Evolutionary conservation across 2,329 filamentous ascomycete species (phyloP), one percentile per base, ranked within the genome.

Genomic region (Blastomyces silverae): DNA sequence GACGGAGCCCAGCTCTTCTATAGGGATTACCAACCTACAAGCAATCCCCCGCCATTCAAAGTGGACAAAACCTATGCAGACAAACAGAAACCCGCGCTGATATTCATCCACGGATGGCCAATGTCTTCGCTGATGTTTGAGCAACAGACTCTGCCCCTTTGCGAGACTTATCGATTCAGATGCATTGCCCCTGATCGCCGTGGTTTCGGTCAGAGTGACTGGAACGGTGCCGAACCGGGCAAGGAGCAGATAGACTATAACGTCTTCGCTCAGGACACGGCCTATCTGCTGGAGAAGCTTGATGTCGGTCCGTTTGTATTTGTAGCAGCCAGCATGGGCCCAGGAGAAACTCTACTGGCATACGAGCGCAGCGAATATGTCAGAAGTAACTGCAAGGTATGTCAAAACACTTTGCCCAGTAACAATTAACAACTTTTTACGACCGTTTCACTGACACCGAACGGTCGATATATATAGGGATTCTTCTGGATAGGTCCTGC

Each of bases 61-160:
- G 34, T 62, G 44, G 56, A 59, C 34, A 61, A 68, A 42, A 25
- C 59, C 48, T 46, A 69, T 39, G 53, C 39, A 37, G 39, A 37
- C n/a, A 65, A 66, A 48, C 50, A 61, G 17, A 63, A 67, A 20
- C 69, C 67, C 4, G 61, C 68, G 15, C 64, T 73, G 4, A 68
- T 73, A 50, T 73, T 73, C 66, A 70, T 73, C 52, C 71, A 73
- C 57, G 71, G 72, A 25, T 74, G 72, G 72, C 72, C 72, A n/a
- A 71, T 73, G 66, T 71, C 70, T 25, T 70, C 71, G 20, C 64
- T 67, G n/a, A 71, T 73, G 69, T 74, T 69, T 61, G 72, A 73
- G 25, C 67, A 70, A 34, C 60, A 73, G 55, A 71, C 71, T 60
- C 65, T 74, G 15, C 67, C 66, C 6, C 67, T 73, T 46, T 70